phyloP scores from a whole-genome alignment of 148 eudicot species.

The Suaeda aralocaspica region DNA sequence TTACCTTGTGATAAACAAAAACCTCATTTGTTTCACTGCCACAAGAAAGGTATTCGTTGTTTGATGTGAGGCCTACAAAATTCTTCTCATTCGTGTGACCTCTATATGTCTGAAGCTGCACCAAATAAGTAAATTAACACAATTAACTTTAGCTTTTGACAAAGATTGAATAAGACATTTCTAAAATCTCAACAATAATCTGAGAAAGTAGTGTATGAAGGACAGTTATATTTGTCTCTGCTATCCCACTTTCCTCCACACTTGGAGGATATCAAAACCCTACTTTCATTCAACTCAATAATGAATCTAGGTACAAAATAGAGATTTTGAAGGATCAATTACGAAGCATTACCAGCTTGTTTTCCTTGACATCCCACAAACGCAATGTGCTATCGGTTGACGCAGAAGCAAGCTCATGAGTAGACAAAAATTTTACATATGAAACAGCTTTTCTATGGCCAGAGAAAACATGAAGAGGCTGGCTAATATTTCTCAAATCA shows the following conservation, averaged over 20 bases:
- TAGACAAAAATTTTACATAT: slow-evolving; percentile 80
- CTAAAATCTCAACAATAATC: background rate
- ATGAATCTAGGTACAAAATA: too few species aligned
- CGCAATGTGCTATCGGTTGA: slow-evolving; percentile 88
- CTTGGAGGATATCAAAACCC: too few species aligned
- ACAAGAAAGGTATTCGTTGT: slow-evolving; percentile 79
- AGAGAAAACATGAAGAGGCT: slow-evolving; percentile 67
- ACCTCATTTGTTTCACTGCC: slow-evolving; percentile 96
- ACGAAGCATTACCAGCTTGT: slow-evolving; percentile 35
- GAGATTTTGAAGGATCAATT: too few species aligned
- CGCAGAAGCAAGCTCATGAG: slow-evolving; percentile 85
- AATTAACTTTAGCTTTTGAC: background rate
- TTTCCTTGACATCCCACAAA: slow-evolving; percentile 73
- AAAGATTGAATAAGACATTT: background rate
- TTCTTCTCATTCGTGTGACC: slow-evolving; percentile 88
- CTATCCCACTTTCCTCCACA: background rate
- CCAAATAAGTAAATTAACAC: slow-evolving; percentile 1
- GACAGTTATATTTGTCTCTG: background rate
- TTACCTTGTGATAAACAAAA: slow-evolving; percentile 86
- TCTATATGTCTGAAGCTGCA: slow-evolving; percentile 63
- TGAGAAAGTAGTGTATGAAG: background rate
- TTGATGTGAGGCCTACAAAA: slow-evolving; percentile 79
- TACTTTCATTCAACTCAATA: too few species aligned
- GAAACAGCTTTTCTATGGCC: slow-evolving; percentile 90
- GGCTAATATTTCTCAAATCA: slow-evolving; percentile 81